Conservation (phyloP, 495 filamentous ascomycete genomes). For the Bryoglossum gracile region DNA sequence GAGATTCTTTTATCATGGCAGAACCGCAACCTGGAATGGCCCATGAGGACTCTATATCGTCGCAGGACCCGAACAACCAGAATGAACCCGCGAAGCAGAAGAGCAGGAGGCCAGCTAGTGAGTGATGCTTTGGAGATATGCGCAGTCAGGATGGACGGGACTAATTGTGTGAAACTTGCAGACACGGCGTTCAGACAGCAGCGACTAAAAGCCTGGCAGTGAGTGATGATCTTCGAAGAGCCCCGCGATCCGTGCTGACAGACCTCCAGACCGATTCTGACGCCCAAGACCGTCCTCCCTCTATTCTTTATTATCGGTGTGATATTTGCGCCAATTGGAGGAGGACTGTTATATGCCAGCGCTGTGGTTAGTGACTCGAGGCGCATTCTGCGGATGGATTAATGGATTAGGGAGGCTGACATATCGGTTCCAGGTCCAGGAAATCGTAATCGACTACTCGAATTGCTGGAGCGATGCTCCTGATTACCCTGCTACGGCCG, state of each 20-base stretch:
- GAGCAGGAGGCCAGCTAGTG: slow-evolving; percentile 79
- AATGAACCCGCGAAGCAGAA: slow-evolving; percentile 61
- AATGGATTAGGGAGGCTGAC: slow-evolving; percentile 8
- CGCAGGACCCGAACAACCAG: slow-evolving; percentile 30
- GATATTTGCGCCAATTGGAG: slow-evolving; percentile 83
- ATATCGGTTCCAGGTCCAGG: slow-evolving; percentile 61
- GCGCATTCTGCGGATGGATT: background rate
- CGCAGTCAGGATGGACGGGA: background rate
- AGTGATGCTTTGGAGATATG: slow-evolving; percentile 25
- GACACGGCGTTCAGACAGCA: slow-evolving; percentile 92
- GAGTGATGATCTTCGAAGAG: slow-evolving; percentile 29
- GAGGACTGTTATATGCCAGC: slow-evolving; percentile 76
- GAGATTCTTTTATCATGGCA: slow-evolving; percentile 17
- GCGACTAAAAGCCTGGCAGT: slow-evolving; percentile 92
- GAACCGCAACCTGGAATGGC: slow-evolving; percentile 11
- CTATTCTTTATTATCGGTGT: slow-evolving; percentile 82
- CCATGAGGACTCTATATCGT: slow-evolving; percentile 34
- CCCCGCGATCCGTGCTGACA: slow-evolving; percentile 10
- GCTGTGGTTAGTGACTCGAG: slow-evolving; percentile 44
- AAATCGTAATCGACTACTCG: slow-evolving; percentile 84
- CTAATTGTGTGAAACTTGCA: slow-evolving; percentile 29
- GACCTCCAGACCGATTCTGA: slow-evolving; percentile 68
- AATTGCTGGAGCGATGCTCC: slow-evolving; percentile 54
- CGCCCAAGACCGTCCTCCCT: slow-evolving; percentile 84
- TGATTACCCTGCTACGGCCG: slow-evolving; percentile 20